Evolutionary conservation across 1,284 basidiomycete genomes (phyloP), one percentile per base, ranked within the genome.

Genomic region (Apiotrichum laibachii): DNA sequence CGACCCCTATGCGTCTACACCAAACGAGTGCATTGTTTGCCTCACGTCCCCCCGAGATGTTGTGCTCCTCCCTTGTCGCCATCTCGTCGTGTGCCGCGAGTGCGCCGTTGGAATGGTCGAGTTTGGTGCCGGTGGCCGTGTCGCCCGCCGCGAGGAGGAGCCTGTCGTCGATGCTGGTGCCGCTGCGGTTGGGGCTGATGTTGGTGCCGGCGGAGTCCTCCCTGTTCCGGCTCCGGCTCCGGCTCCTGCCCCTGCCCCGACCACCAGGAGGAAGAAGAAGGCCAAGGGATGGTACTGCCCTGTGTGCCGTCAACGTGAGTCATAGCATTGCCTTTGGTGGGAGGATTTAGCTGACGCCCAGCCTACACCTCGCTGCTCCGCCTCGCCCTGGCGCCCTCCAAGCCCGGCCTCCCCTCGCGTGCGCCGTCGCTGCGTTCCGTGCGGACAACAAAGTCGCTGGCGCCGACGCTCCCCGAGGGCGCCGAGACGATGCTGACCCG

Each of bases 201-300:
- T 26, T 18, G 31, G n/a, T 16, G 51, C 15, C 8, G 37, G 49
- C 21, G 66, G 61, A 7, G 60, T 31, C 26, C 26, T 53, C n/a
- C 60, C 58, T 2, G 58, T 44, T 13, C 56, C 56, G 31, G 61
- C 52, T 26, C 60, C 56, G 3, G 62, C 76, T 11, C 64, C 79
- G 19, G 76, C 81, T n/a, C 47, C 61, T 19, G 63, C n/a, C 26
- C 26, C 68, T 1, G 76, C 83, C 2, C 77, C 72, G 10, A 60
- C 68, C 12, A 68, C 77, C 44, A 68, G 90, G 57, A 82, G 91
- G 72, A 92, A 91, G 81, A 83, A 90, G 67, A 92, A 90, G 79
- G 88, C 90, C 1, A 94, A 94, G 77, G 91, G 91, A 16, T 94
- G 91, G 91, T 91, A 89, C 83, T 94, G 91, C 74, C 91, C 91